Evolutionary conservation across 106 monocot genomes (phyloP), one percentile per base, ranked within the genome.

Genomic region (Chionographis japonica): DNA sequence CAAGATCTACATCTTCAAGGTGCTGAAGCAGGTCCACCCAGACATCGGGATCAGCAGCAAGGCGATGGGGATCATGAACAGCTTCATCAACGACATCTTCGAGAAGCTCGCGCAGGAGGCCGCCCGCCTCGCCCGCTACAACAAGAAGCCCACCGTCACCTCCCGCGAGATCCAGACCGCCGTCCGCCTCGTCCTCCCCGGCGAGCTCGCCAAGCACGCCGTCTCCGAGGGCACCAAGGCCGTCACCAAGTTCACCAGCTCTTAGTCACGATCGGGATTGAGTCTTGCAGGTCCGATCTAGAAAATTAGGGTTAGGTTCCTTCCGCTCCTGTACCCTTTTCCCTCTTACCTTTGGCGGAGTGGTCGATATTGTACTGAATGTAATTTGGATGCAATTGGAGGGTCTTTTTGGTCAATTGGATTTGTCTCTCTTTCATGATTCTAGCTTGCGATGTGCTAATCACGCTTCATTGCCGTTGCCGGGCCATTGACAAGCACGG

Each of bases 161-260:
- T 81, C 80, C 6, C 72, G 85, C 12, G 81, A 86, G 85, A 86
- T 86, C 71, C 85, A 86, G 72, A 86, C 85, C 53, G 65, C 85
- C 27, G 85, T 86, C n/a, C 68, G 85, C 41, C 81, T 86, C 53
- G 85, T 86, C 18, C 81, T 86, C 15, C 85, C 85, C 3, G 85
- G 85, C 4, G 85, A 85, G 73, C 85, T 85, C 61, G 85, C 85
- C 57, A 85, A 85, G 85, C 85, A 85, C 53, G 85, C 85, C 40
- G 85, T 85, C 13, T 85, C 85, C 4, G 85, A 85, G 65, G 85
- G 85, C 2, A 85, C 85, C 57, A 85, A 85, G 80, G 85, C 85
- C 18, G 85, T 85, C 49, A 85, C 85, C 17, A 85, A 85, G 77
- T 85, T 85, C 67, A 85, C 80, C 18, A 81, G 85, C 49, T 72